These are phyloP conservation scores for Ophiostoma piceae DNA, from an alignment of 2,329 filamentous ascomycete species.

Conservation along the genomic window DNA sequence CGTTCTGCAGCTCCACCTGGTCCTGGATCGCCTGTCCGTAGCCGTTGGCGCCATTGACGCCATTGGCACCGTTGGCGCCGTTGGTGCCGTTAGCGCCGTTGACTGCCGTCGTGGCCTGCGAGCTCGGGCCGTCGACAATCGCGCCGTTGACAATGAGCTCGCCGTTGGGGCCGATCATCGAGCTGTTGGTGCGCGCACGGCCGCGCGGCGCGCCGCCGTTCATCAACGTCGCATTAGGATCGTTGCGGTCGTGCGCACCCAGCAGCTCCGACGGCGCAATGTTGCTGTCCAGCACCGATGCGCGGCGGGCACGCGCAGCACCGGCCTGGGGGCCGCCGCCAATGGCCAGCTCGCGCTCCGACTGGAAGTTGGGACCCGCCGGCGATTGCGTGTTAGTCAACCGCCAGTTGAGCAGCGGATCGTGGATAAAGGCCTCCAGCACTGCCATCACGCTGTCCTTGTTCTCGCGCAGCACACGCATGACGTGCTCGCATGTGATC, in stretches of 20 bases:
- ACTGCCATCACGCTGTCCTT: conserved; percentile 99
- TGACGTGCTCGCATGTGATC: conserved; percentile 96
- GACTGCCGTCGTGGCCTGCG: conserved; percentile 27
- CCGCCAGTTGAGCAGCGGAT: conserved; percentile 97
- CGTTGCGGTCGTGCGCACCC: conserved; percentile 31
- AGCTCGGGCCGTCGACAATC: conserved; percentile 18
- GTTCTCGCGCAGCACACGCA: conserved; percentile 92
- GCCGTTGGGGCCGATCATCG: conserved; percentile 37
- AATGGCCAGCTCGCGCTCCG: conserved; percentile 53
- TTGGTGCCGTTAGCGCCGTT: conserved; percentile 17
- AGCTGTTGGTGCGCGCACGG: conserved; percentile 58
- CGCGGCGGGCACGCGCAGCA: conserved; percentile 51
- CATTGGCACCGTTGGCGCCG: neutral
- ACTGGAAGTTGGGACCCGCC: conserved; percentile 61
- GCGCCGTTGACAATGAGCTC: neutral
- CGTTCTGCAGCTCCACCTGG: conserved; percentile 78
- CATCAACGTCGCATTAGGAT: conserved; percentile 31
- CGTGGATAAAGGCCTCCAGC: conserved; percentile 97
- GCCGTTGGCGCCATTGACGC: conserved; percentile 24
- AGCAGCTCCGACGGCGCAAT: conserved; percentile 56
- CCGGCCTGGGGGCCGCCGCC: conserved; percentile 38
- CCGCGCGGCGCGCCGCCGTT: conserved; percentile 46
- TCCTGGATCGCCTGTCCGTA: conserved; percentile 36
- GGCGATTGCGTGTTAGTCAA: conserved; percentile 62
- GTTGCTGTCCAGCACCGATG: conserved; percentile 63